A percentile compares a stretch with the other conserved stretches of the same genome.
These are phyloP conservation scores for Pseudoturritis turrita DNA, from an alignment of 345 rosid species.

Conservation along the genomic window DNA sequence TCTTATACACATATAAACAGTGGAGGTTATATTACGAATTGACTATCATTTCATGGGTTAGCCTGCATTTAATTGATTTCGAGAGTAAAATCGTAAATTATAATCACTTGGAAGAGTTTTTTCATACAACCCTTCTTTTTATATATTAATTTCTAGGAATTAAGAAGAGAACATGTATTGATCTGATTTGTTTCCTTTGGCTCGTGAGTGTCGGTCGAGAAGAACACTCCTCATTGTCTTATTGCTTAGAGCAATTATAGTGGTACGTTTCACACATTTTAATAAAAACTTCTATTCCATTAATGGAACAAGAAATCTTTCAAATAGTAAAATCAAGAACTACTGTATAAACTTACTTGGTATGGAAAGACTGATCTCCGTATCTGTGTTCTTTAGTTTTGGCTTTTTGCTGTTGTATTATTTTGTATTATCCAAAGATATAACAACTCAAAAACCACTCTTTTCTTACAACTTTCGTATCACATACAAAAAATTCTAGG, in stretches of 20 bases:
- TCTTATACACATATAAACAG: no score
- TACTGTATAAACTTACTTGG: constrained; percentile 6
- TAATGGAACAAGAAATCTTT: not conserved
- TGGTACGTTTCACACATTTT: constrained; percentile 12
- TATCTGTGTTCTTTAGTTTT: constrained; percentile 19
- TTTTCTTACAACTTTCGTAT: not conserved
- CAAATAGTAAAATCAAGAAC: constrained; percentile 18
- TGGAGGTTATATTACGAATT: no score
- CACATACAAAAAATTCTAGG: not conserved
- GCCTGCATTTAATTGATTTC: no score
- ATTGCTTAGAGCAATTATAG: constrained; percentile 3
- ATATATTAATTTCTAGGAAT: not conserved
- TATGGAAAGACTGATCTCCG: constrained; percentile 16
- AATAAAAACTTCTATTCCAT: not conserved
- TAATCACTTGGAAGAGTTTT: no score
- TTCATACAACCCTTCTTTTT: no score
- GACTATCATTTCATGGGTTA: no score
- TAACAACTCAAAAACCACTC: not conserved
- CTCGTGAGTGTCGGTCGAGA: constrained; percentile 5
- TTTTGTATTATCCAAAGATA: not conserved
- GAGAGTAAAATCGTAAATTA: no score
- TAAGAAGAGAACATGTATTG: not conserved
- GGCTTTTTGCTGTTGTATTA: constrained; percentile 17
- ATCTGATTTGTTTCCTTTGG: not conserved
- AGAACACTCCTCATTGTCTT: constrained; percentile 1